These are phyloP conservation scores for Macadamia tetraphylla DNA, from an alignment of 164 flowering plant species.

Conservation along the genomic window DNA sequence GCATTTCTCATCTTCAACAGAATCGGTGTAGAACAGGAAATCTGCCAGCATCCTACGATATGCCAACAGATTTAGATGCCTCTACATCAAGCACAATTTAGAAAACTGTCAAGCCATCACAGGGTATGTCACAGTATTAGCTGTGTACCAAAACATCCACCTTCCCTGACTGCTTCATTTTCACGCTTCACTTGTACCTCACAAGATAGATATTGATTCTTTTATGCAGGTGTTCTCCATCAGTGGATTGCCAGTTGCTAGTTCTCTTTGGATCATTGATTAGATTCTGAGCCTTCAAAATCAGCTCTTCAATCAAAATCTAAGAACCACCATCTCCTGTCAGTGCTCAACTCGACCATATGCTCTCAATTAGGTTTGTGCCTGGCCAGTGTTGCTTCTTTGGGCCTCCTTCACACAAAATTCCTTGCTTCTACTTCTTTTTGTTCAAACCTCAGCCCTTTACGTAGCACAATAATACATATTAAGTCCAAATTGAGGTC, in stretches of 20 bases:
- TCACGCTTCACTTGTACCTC: not conserved
- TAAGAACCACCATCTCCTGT: not conserved
- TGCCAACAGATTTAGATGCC: not conserved
- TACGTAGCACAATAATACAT: not conserved
- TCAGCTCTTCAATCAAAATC: not conserved
- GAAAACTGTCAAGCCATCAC: not conserved
- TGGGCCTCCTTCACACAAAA: not conserved
- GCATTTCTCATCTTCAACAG: not conserved
- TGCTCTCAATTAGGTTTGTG: not conserved
- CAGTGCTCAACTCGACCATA: not conserved
- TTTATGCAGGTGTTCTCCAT: not conserved
- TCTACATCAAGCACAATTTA: no score
- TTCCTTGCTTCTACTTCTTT: not conserved
- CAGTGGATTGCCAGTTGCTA: not conserved
- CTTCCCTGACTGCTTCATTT: not conserved
- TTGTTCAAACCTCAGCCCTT: not conserved
- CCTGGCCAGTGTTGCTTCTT: not conserved
- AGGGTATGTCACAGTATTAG: not conserved
- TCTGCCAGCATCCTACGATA: not conserved
- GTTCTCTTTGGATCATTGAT: conserved; percentile 1
- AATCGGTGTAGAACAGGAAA: not conserved
- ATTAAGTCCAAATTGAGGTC: no score
- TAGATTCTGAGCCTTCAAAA: not conserved
- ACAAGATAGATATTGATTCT: not conserved
- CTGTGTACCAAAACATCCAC: not conserved